Conservation (phyloP, 192 early-diverging fungal genomes). For the Coemansia sp. region DNA sequence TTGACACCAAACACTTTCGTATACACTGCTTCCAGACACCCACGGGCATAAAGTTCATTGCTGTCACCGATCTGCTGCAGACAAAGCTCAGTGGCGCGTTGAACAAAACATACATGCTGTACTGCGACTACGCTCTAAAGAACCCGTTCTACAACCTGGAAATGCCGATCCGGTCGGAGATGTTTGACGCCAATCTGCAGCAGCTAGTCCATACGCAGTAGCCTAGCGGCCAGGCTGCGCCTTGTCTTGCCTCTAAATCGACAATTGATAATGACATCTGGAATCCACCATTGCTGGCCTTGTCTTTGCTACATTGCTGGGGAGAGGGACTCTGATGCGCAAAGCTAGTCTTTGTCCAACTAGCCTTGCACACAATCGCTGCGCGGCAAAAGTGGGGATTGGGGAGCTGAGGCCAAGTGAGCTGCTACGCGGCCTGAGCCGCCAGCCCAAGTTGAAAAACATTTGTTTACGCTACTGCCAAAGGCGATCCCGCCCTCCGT, state of each 20-base stretch:
- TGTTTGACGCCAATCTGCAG: constrained; percentile 84
- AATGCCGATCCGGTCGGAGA: constrained; percentile 97
- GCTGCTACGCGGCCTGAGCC: constrained; percentile 3
- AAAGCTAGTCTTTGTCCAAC: neutral
- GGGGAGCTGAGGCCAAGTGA: neutral
- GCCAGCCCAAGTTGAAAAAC: neutral
- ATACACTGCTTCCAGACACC: constrained; percentile 93
- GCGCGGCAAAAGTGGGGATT: neutral
- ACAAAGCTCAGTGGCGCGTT: constrained; percentile 50
- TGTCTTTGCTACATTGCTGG: neutral
- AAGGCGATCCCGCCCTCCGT: constrained; percentile 3
- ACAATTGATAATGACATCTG: no score
- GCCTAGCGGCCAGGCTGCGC: neutral
- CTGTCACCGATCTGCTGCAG: constrained; percentile 83
- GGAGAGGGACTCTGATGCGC: neutral
- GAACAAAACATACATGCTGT: constrained; percentile 84
- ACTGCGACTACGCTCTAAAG: constrained; percentile 98
- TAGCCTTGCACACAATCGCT: neutral
- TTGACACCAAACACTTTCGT: constrained; percentile 91
- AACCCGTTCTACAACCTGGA: constrained; percentile 99
- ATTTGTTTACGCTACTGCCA: constrained; percentile 1
- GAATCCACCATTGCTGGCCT: no score
- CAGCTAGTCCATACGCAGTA: constrained; percentile 38
- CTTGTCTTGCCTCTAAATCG: neutral
- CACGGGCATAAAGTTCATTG: constrained; percentile 96